Evolutionary conservation across 202 grass and related monocot species (phyloP).

Genomic region (Carex sylvatica): DNA sequence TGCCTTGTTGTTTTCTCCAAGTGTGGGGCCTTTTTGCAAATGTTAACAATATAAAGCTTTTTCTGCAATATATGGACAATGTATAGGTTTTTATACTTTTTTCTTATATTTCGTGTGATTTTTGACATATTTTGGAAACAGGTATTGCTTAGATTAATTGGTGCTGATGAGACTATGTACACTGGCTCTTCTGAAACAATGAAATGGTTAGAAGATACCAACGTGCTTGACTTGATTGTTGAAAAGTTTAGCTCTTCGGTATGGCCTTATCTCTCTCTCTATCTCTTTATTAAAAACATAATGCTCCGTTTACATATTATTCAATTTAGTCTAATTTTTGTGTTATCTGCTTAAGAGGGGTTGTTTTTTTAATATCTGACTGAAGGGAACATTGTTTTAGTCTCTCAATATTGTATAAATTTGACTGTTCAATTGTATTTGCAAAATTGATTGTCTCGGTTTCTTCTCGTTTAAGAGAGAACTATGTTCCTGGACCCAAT

Average conservation of each 20-base stretch:
- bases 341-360: constrained; percentile 17
- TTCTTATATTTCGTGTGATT: background rate
- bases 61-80: background rate
- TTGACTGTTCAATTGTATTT: background rate
- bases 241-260: constrained; percentile 97
- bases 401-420: constrained; percentile 7
- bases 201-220: constrained; percentile 89
- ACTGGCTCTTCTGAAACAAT: constrained; percentile 71
- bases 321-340: constrained; percentile 18
- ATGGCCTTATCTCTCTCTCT: constrained; percentile 24
- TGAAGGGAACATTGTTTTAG: background rate
- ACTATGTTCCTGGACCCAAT: background rate
- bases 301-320: constrained; percentile 9
- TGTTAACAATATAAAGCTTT: background rate
- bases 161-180: constrained; percentile 96
- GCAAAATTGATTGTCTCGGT: background rate
- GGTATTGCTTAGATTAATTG: constrained; percentile 93
- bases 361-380: background rate
- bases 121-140: constrained; percentile 38
- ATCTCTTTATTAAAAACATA: background rate
- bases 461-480: background rate
- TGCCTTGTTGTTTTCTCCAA: background rate
- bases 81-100: background rate
- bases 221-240: constrained; percentile 92
- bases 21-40: background rate